phyloP scores from a whole-genome alignment of 495 filamentous ascomycete species.

The Evernia prunastri region DNA sequence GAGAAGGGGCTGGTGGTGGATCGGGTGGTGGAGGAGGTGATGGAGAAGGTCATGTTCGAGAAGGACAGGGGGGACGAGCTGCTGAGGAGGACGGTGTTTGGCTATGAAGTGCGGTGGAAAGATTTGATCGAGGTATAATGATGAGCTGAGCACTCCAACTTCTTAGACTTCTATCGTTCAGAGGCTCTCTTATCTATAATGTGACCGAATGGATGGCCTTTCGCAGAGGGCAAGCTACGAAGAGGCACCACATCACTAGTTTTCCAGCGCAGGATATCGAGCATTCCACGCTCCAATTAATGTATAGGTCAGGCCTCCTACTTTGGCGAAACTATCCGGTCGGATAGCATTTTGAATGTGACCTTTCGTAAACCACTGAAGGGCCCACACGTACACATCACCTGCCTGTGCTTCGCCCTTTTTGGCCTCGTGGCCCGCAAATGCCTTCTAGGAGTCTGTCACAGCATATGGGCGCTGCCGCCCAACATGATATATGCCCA shows the following conservation, averaged over 20 bases:
- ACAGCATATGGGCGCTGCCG: background rate
- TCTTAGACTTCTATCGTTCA: background rate
- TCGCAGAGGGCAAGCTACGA: background rate
- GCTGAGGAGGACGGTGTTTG: constrained; percentile 72
- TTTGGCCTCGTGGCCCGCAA: background rate
- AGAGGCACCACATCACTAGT: background rate
- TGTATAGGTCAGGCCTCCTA: background rate
- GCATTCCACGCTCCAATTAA: background rate
- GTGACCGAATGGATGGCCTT: background rate
- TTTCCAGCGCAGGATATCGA: background rate
- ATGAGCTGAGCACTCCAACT: background rate
- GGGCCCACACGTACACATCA: background rate
- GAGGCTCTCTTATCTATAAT: background rate
- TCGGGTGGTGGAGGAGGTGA: constrained; percentile 71
- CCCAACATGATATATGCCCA: background rate
- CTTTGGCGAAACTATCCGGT: background rate
- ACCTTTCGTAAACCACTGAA: background rate
- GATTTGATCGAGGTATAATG: background rate
- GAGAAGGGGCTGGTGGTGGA: constrained; percentile 62
- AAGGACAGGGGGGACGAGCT: constrained; percentile 75
- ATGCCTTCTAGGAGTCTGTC: background rate
- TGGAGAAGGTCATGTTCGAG: constrained; percentile 83
- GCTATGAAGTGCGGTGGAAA: constrained; percentile 52
- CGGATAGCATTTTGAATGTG: background rate
- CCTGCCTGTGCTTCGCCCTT: background rate